A percentile compares a stretch with the other conserved stretches of the same genome.
phyloP scores from a whole-genome alignment of 2,329 filamentous ascomycete genomes.

The Colletotrichum horii region DNA sequence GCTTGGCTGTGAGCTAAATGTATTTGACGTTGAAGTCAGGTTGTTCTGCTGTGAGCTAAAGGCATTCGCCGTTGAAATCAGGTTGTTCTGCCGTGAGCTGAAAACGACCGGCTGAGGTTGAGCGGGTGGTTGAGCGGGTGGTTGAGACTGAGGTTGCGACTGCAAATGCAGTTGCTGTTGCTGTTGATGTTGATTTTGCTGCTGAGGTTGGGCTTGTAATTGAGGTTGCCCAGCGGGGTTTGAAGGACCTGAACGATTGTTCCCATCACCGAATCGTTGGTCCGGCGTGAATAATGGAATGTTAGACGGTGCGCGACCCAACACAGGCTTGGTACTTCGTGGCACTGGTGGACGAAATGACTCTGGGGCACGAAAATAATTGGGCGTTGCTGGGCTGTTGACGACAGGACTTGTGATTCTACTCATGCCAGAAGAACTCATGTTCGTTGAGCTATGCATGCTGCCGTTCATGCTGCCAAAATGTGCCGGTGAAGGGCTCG shows the following conservation, averaged over 20 bases:
- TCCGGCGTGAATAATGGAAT: slow-evolving; percentile 21
- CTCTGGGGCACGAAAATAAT: slow-evolving; percentile 12
- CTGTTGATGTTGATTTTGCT: neutral
- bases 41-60: neutral
- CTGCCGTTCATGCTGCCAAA: slow-evolving; percentile 33
- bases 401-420: slow-evolving; percentile 36
- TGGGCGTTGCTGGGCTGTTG: slow-evolving; percentile 26
- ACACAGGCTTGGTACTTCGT: slow-evolving; percentile 42
- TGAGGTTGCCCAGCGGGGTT: neutral
- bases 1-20: neutral
- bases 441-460: slow-evolving; percentile 24
- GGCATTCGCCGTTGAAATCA: neutral
- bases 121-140: neutral
- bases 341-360: slow-evolving; percentile 37
- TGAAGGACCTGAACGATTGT: neutral
- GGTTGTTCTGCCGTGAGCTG: neutral
- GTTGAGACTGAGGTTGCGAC: neutral
- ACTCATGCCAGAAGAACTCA: slow-evolving; percentile 14
- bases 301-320: slow-evolving; percentile 25
- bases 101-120: slow-evolving; percentile 1
- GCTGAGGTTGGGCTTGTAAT: neutral
- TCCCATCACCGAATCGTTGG: slow-evolving; percentile 16
- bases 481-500: slow-evolving; percentile 30
- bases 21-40: neutral
- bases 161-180: neutral